A percentile compares a stretch with the other conserved stretches of the same genome.
These are phyloP conservation scores for Trametopsis cervina DNA, from an alignment of 768 basidiomycete species.

Conservation along the genomic window DNA sequence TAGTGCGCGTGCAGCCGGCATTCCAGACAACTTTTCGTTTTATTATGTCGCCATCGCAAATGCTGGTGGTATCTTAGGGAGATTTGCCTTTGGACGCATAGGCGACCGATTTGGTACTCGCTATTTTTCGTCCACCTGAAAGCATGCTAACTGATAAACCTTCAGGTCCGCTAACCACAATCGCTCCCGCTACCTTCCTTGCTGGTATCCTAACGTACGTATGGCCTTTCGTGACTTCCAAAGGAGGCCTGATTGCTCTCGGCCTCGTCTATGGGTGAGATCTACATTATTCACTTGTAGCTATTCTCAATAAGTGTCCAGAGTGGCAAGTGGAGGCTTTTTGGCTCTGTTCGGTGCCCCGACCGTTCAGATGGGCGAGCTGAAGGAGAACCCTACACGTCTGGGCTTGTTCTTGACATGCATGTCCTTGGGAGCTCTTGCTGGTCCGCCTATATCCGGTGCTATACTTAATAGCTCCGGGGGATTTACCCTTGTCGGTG, in stretches of 20 bases:
- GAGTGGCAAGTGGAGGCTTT: slow-evolving; percentile 23
- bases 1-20: slow-evolving; percentile 44
- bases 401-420: slow-evolving; percentile 59
- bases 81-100: slow-evolving; percentile 44
- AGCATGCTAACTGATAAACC: not conserved
- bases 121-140: not conserved
- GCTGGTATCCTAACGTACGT: slow-evolving; percentile 55
- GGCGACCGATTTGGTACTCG: slow-evolving; percentile 44
- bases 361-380: slow-evolving; percentile 52
- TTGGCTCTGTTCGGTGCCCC: slow-evolving; percentile 53
- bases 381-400: slow-evolving; percentile 55
- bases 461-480: slow-evolving; percentile 49
- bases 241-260: slow-evolving; percentile 42
- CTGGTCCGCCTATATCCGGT: slow-evolving; percentile 69
- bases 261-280: slow-evolving; percentile 58
- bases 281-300: not conserved
- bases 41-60: slow-evolving; percentile 69
- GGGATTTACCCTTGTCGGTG: slow-evolving; percentile 35
- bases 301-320: no score
- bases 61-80: slow-evolving; percentile 54
- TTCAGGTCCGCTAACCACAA: slow-evolving; percentile 59
- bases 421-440: slow-evolving; percentile 53
- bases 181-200: slow-evolving; percentile 52
- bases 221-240: slow-evolving; percentile 58
- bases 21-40: slow-evolving; percentile 45